Evolutionary conservation across 2,329 filamentous ascomycete genomes (phyloP).

Genomic region (Fusarium virguliforme): DNA sequence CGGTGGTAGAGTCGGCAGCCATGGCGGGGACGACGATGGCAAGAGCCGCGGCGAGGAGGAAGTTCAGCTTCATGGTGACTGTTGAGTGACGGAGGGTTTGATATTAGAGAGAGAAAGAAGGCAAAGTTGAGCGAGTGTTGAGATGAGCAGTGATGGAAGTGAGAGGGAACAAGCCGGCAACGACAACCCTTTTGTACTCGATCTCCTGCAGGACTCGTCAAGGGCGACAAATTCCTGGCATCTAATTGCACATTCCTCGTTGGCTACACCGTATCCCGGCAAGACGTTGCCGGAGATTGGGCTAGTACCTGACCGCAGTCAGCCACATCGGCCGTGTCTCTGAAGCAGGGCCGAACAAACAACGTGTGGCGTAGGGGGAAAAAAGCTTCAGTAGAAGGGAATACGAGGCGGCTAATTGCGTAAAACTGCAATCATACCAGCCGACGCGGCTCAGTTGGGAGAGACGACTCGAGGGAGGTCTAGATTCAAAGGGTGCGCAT

Average conservation of each 20-base stretch:
- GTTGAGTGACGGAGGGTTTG: background rate
- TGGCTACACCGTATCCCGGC: slow-evolving; percentile 5
- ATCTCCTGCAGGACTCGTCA: background rate
- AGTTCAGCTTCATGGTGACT: slow-evolving; percentile 19
- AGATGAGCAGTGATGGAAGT: background rate
- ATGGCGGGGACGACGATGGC: slow-evolving; percentile 6
- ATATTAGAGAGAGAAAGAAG: background rate
- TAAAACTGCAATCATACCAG: slow-evolving; percentile 8
- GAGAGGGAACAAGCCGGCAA: background rate
- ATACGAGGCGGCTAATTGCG: slow-evolving; percentile 18
- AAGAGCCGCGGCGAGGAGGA: slow-evolving; percentile 14
- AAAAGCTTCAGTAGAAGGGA: slow-evolving; percentile 1
- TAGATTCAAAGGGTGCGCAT: background rate
- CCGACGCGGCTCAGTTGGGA: slow-evolving; percentile 2
- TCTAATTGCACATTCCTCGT: background rate
- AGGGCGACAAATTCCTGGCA: slow-evolving; percentile 9
- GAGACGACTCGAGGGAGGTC: background rate
- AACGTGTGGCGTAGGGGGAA: background rate
- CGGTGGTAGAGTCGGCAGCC: slow-evolving; percentile 8
- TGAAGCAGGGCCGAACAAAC: background rate
- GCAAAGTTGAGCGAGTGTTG: background rate
- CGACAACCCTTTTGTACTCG: background rate
- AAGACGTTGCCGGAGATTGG: background rate
- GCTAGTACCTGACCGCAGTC: background rate
- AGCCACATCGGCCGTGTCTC: background rate